Percentiles rank a stretch among this genome's conserved stretches.
Conservation (phyloP, 805 yeast species). For the Myxozyma neglecta region DNA sequence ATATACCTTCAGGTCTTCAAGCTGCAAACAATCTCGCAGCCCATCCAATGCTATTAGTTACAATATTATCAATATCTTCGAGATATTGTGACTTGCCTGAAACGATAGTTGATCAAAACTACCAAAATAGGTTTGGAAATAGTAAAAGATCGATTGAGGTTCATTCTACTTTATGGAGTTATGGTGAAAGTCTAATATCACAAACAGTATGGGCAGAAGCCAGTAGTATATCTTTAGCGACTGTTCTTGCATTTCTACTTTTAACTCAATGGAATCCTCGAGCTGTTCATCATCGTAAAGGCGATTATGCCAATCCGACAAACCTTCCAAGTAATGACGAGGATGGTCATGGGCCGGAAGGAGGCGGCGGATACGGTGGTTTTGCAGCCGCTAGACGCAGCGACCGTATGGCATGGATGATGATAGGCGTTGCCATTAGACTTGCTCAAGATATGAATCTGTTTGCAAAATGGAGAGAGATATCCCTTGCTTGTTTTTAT, state of each 20-base stretch:
- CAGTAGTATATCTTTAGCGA: constrained; percentile 80
- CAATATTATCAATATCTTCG: constrained; percentile 76
- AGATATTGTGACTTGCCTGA: constrained; percentile 66
- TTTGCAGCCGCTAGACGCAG: constrained; percentile 82
- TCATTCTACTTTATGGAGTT: constrained; percentile 81
- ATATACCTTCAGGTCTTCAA: constrained; percentile 72
- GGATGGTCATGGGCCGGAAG: constrained; percentile 33
- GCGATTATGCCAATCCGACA: constrained; percentile 69
- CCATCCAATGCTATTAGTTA: constrained; percentile 77
- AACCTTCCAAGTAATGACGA: constrained; percentile 30
- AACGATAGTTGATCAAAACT: constrained; percentile 29
- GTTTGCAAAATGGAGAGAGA: constrained; percentile 67
- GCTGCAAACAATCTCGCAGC: constrained; percentile 65
- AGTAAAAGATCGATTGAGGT: constrained; percentile 38
- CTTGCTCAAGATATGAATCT: constrained; percentile 84
- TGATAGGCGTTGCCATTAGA: constrained; percentile 82
- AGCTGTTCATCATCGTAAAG: constrained; percentile 76
- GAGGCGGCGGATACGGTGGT: constrained; percentile 62
- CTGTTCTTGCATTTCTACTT: constrained; percentile 76
- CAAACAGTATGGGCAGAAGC: constrained; percentile 95
- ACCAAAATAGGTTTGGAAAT: constrained; percentile 7
- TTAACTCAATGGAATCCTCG: constrained; percentile 96
- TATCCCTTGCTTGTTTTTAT: constrained; percentile 79
- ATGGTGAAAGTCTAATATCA: constrained; percentile 76
- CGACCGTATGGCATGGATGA: constrained; percentile 92